Conservation (phyloP, 2,329 filamentous ascomycete genomes). For the Colletotrichum sp. region DNA sequence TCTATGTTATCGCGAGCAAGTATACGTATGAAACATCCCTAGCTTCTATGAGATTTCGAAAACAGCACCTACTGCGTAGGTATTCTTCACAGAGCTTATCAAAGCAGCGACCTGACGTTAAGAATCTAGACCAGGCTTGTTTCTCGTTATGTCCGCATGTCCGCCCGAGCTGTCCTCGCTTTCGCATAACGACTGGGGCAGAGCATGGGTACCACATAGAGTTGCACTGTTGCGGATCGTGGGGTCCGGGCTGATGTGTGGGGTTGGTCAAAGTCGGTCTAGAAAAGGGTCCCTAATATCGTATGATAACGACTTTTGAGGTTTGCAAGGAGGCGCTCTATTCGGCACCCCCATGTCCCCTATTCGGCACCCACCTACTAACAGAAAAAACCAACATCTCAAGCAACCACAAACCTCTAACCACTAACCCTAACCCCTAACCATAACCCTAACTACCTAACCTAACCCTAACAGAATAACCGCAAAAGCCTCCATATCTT, state of each 20-base stretch:
- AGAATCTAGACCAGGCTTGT: neutral
- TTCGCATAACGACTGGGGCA: neutral
- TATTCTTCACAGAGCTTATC: neutral
- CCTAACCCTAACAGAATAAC: too few relatives aligned
- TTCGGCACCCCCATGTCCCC: too few relatives aligned
- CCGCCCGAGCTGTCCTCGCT: neutral
- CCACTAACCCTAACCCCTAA: too few relatives aligned
- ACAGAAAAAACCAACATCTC: too few relatives aligned
- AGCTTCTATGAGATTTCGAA: neutral
- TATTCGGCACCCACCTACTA: too few relatives aligned
- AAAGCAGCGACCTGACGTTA: neutral
- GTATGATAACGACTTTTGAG: neutral
- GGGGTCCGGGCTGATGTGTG: neutral
- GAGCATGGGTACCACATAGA: neutral
- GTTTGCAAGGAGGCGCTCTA: neutral
- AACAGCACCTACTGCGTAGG: neutral
- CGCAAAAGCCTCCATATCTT: too few relatives aligned
- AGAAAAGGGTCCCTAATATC: neutral
- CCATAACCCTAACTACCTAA: too few relatives aligned
- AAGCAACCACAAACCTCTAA: too few relatives aligned
- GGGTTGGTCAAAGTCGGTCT: neutral
- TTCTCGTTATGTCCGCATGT: neutral
- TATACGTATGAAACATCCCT: rapidly evolving
- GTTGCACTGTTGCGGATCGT: neutral
- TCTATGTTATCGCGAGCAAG: neutral